Conservation (phyloP, 2,329 filamentous ascomycete genomes). For the Salinomyces thailandicus region DNA sequence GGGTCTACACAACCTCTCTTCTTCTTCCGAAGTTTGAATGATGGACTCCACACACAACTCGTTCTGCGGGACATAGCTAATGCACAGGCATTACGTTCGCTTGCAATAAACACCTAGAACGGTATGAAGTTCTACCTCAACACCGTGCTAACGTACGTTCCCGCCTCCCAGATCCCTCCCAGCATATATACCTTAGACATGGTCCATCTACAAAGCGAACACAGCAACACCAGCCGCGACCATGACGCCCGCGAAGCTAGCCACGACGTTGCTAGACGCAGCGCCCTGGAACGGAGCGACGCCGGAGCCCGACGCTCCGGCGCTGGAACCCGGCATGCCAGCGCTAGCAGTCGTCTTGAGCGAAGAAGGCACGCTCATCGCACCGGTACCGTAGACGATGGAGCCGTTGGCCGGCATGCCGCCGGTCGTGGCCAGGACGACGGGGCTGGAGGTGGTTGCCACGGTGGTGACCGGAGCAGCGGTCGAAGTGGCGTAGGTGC, state of each 20-base stretch:
- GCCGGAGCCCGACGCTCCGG: conserved; percentile 18
- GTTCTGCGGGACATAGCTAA: no score
- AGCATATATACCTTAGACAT: no score
- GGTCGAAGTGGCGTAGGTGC: conserved; percentile 5
- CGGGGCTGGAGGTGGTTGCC: conserved; percentile 6
- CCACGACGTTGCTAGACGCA: conserved; percentile 20
- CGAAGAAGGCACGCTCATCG: conserved; percentile 22
- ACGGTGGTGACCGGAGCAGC: conserved; percentile 5
- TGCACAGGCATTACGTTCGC: no score
- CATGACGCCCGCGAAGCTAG: conserved; percentile 30
- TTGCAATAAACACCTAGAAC: no score
- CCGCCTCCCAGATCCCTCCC: no score
- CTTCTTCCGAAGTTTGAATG: no score
- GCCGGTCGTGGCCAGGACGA: conserved; percentile 27
- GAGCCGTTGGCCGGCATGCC: conserved; percentile 13
- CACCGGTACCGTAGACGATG: conserved; percentile 22
- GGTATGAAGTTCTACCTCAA: no score
- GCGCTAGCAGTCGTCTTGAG: conserved; percentile 13
- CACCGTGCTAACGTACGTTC: no score
- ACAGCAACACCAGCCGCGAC: conserved; percentile 32
- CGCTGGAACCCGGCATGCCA: conserved; percentile 22
- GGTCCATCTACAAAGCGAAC: conserved; percentile 25
- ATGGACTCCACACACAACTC: no score
- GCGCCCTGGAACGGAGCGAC: conserved; percentile 14
- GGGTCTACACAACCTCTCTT: no score